A percentile compares a stretch with the other conserved stretches of the same genome.
Conservation (phyloP, 257 asterid species). For the Penstemon barbatus region DNA sequence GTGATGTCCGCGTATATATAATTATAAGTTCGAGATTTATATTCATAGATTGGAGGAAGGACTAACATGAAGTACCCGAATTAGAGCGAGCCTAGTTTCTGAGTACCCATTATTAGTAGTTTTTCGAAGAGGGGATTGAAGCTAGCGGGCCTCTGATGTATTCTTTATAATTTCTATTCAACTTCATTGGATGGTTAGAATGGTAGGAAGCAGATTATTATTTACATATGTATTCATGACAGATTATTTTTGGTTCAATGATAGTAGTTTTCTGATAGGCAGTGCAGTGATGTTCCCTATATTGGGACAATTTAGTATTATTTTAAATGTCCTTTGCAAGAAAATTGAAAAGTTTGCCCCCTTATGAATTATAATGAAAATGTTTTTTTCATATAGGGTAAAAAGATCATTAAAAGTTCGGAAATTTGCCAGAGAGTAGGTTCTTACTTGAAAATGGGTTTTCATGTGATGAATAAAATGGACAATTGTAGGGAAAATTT, state of each 20-base stretch:
- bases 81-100: conserved; percentile 26
- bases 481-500: too few relatives aligned
- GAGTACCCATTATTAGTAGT: conserved; percentile 1
- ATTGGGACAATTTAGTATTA: too few relatives aligned
- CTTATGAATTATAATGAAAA: too few relatives aligned
- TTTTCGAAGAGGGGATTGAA: conserved; percentile 25
- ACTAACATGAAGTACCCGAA: conserved; percentile 33
- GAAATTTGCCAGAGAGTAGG: too few relatives aligned
- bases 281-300: neutral
- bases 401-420: too few relatives aligned
- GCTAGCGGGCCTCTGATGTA: conserved; percentile 29
- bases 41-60: conserved; percentile 27
- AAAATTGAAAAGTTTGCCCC: too few relatives aligned
- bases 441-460: too few relatives aligned
- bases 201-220: conserved; percentile 28
- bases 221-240: conserved; percentile 23
- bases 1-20: conserved; percentile 43
- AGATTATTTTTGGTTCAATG: conserved; percentile 23
- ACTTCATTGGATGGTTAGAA: conserved; percentile 21
- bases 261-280: conserved; percentile 30
- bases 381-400: too few relatives aligned
- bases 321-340: too few relatives aligned
- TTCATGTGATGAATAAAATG: too few relatives aligned
- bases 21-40: conserved; percentile 29
- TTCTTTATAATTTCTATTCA: conserved; percentile 37